phyloP scores from a whole-genome alignment of 441 rosid species.

The Pelargonium australe region DNA sequence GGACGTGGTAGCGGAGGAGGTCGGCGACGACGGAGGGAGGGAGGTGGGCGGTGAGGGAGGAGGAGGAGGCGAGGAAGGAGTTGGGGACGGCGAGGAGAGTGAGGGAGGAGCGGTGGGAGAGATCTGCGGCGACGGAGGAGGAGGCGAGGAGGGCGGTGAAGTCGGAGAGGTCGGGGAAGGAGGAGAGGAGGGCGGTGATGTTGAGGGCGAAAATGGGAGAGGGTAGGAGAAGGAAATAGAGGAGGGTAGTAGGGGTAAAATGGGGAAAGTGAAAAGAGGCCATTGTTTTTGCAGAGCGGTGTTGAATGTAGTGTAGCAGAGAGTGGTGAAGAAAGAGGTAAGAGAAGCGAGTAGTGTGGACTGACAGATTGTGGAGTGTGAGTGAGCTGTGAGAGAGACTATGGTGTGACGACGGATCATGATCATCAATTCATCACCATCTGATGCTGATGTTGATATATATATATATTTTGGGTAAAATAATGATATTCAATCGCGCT shows the following conservation, averaged over 20 bases:
- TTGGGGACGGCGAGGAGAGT: slow-evolving; percentile 81
- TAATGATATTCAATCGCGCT: too few species aligned
- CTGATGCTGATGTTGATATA: neutral
- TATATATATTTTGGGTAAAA: neutral
- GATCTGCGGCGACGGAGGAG: slow-evolving; percentile 41
- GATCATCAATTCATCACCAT: neutral
- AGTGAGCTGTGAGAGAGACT: neutral
- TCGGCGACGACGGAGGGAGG: slow-evolving; percentile 56
- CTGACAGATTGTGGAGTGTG: too few species aligned
- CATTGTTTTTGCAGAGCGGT: slow-evolving; percentile 17
- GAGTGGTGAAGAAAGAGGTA: too few species aligned
- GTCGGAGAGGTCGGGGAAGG: slow-evolving; percentile 57
- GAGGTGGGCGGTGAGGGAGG: slow-evolving; percentile 59
- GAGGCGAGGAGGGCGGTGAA: slow-evolving; percentile 59
- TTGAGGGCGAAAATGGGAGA: slow-evolving; percentile 33
- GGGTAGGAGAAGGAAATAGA: slow-evolving; percentile 36
- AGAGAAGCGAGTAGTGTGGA: too few species aligned
- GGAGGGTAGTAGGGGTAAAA: slow-evolving; percentile 38
- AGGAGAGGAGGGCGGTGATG: slow-evolving; percentile 56
- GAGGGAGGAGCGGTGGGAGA: slow-evolving; percentile 51
- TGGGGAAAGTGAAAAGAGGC: slow-evolving; percentile 30
- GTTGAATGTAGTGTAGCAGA: too few species aligned
- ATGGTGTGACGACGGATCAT: neutral
- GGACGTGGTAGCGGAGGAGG: slow-evolving; percentile 80
- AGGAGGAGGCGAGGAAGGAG: slow-evolving; percentile 35